A percentile compares a stretch with the other conserved stretches of the same genome.
Conservation (phyloP, 2,329 filamentous ascomycete genomes). For the Stemphylium lycopersici region DNA sequence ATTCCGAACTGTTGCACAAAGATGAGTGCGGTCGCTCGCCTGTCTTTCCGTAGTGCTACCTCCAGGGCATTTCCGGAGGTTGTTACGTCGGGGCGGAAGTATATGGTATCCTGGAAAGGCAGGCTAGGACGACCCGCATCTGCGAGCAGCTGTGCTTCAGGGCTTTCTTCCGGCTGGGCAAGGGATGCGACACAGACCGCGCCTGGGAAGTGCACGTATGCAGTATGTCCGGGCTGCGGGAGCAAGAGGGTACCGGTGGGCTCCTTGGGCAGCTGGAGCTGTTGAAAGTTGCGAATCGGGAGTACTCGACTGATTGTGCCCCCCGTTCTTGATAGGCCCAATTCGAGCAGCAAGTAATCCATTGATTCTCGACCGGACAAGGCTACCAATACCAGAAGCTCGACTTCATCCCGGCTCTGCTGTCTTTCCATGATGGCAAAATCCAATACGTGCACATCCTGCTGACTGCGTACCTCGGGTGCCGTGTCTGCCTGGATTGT, state of each 20-base stretch:
- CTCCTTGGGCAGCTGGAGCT: slow-evolving; percentile 43
- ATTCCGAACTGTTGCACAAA: slow-evolving; percentile 65
- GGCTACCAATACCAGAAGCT: slow-evolving; percentile 43
- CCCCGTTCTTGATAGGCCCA: slow-evolving; percentile 63
- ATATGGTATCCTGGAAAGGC: slow-evolving; percentile 84
- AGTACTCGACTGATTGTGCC: slow-evolving; percentile 69
- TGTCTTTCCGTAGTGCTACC: slow-evolving; percentile 47
- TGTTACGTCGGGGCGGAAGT: slow-evolving; percentile 66
- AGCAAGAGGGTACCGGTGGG: slow-evolving; percentile 66
- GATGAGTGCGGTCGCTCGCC: slow-evolving; percentile 53
- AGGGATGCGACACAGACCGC: slow-evolving; percentile 81
- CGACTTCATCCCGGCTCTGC: slow-evolving; percentile 42
- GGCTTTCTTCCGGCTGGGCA: slow-evolving; percentile 68
- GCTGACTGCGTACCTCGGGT: slow-evolving; percentile 56
- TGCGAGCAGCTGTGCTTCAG: slow-evolving; percentile 73
- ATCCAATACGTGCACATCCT: slow-evolving; percentile 76
- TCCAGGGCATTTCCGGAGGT: slow-evolving; percentile 60
- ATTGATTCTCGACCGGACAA: slow-evolving; percentile 41
- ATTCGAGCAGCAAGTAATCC: slow-evolving; percentile 77
- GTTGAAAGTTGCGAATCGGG: slow-evolving; percentile 63
- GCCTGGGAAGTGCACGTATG: slow-evolving; percentile 79
- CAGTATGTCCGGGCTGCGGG: slow-evolving; percentile 78
- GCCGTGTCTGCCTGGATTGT: slow-evolving; percentile 64
- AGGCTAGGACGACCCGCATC: slow-evolving; percentile 46
- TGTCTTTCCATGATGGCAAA: slow-evolving; percentile 67